A percentile compares a stretch with the other conserved stretches of the same genome.
Evolutionary conservation across 768 basidiomycete species (phyloP).

Genomic region (Tylopilus vinaceipallidus): DNA sequence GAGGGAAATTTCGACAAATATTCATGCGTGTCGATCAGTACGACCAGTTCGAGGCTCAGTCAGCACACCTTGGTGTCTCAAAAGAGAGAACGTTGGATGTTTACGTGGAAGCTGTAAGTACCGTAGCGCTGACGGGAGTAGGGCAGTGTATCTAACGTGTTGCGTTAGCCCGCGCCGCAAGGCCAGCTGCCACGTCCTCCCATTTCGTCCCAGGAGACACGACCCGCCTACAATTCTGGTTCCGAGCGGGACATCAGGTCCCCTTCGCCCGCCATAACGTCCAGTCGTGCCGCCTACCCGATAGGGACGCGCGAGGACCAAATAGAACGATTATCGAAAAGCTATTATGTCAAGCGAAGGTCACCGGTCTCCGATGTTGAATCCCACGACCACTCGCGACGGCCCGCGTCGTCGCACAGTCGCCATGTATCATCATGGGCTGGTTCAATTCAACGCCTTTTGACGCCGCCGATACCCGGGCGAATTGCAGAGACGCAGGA

Average conservation of each 20-base stretch:
- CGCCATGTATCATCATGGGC: neutral
- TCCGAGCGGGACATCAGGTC: conserved; percentile 25
- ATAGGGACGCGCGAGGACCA: conserved; percentile 27
- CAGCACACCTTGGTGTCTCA: conserved; percentile 57
- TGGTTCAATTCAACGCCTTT: conserved; percentile 1
- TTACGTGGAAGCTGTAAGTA: conserved; percentile 57
- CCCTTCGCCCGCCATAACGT: conserved; percentile 1
- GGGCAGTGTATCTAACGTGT: conserved; percentile 7
- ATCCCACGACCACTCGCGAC: conserved; percentile 18
- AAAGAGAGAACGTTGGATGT: conserved; percentile 54
- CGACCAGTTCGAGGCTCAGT: conserved; percentile 46
- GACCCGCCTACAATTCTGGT: conserved; percentile 10
- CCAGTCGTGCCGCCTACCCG: conserved; percentile 7
- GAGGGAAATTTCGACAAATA: conserved; percentile 67
- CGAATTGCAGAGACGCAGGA: conserved; percentile 36
- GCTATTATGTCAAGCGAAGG: conserved; percentile 13
- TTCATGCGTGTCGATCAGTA: conserved; percentile 60
- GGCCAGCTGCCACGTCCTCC: conserved; percentile 29
- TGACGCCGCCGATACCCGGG: conserved; percentile 27
- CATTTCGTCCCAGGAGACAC: conserved; percentile 3
- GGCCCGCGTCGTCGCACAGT: conserved; percentile 4
- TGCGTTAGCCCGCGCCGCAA: conserved; percentile 22
- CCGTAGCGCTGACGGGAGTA: neutral
- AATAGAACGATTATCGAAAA: conserved; percentile 28
- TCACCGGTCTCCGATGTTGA: conserved; percentile 18